phyloP scores from a whole-genome alignment of 2,329 filamentous ascomycete species.

The Tympanopsis confertula region DNA sequence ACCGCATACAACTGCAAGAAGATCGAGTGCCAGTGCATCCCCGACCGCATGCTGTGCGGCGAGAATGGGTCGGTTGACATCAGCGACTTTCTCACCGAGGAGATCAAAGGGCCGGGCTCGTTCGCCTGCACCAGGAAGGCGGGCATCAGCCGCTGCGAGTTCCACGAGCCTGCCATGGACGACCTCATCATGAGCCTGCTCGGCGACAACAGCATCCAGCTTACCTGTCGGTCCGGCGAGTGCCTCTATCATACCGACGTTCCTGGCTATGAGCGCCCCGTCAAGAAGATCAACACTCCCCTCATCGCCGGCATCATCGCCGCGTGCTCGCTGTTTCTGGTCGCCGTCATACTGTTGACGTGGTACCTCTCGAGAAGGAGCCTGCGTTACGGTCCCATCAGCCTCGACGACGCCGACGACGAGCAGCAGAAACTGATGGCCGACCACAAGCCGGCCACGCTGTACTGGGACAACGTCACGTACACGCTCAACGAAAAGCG shows the following conservation, averaged over 20 bases:
- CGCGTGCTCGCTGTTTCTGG: constrained; percentile 72
- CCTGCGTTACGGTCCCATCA: constrained; percentile 60
- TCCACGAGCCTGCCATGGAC: constrained; percentile 88
- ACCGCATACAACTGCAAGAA: constrained; percentile 78
- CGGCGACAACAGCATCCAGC: constrained; percentile 76
- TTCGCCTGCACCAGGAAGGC: constrained; percentile 64
- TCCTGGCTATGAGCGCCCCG: constrained; percentile 75
- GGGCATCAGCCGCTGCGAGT: constrained; percentile 60
- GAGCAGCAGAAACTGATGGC: constrained; percentile 76
- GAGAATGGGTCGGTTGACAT: constrained; percentile 86
- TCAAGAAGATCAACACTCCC: constrained; percentile 94
- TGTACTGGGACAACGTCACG: constrained; percentile 79
- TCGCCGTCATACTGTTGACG: constrained; percentile 66
- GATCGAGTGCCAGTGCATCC: constrained; percentile 77
- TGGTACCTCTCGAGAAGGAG: constrained; percentile 81
- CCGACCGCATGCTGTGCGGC: constrained; percentile 86
- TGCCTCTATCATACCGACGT: constrained; percentile 88
- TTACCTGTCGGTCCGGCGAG: constrained; percentile 76
- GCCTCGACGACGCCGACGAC: constrained; percentile 80
- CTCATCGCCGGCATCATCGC: constrained; percentile 90
- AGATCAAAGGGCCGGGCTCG: constrained; percentile 75
- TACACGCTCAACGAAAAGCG: constrained; percentile 80
- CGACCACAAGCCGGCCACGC: constrained; percentile 79
- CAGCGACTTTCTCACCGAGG: constrained; percentile 70
- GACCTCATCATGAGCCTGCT: constrained; percentile 79